These are phyloP conservation scores for Cystofilobasidium bisporidii DNA, from an alignment of 768 basidiomycete genomes.

Conservation along the genomic window DNA sequence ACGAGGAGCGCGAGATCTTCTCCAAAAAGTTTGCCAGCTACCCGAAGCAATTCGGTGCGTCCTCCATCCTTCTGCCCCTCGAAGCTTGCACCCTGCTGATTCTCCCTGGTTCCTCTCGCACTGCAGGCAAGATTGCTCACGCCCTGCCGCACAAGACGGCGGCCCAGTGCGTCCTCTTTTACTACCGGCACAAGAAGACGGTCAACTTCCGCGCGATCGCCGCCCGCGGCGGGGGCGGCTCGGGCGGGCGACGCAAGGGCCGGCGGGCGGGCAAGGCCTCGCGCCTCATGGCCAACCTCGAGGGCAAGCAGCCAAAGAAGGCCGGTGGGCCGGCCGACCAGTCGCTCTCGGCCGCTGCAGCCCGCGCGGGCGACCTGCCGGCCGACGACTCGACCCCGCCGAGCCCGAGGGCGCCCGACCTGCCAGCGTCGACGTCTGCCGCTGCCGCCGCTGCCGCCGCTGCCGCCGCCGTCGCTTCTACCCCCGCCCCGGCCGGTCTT, in stretches of 20 bases:
- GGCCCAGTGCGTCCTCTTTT: slow-evolving; percentile 81
- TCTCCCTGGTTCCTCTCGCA: background rate
- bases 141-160: slow-evolving; percentile 73
- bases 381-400: background rate
- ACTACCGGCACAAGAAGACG: slow-evolving; percentile 88
- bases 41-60: slow-evolving; percentile 76
- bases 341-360: background rate
- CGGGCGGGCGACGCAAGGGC: slow-evolving; percentile 10
- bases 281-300: slow-evolving; percentile 19
- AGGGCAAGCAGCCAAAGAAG: slow-evolving; percentile 13
- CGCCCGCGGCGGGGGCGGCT: slow-evolving; percentile 14
- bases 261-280: slow-evolving; percentile 19
- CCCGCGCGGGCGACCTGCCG: background rate
- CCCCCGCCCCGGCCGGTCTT: background rate
- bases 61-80: too few relatives aligned
- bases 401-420: background rate
- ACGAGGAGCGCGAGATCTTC: slow-evolving; percentile 68
- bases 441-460: background rate
- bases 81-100: too few relatives aligned
- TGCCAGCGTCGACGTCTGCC: background rate
- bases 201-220: slow-evolving; percentile 23
- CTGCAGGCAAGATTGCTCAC: slow-evolving; percentile 59
- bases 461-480: background rate
- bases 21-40: slow-evolving; percentile 68
- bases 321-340: background rate